Percentiles rank a stretch among this genome's conserved stretches.
These are phyloP conservation scores for Maudiozyma saulgeensis DNA, from an alignment of 805 yeast species.

Conservation along the genomic window DNA sequence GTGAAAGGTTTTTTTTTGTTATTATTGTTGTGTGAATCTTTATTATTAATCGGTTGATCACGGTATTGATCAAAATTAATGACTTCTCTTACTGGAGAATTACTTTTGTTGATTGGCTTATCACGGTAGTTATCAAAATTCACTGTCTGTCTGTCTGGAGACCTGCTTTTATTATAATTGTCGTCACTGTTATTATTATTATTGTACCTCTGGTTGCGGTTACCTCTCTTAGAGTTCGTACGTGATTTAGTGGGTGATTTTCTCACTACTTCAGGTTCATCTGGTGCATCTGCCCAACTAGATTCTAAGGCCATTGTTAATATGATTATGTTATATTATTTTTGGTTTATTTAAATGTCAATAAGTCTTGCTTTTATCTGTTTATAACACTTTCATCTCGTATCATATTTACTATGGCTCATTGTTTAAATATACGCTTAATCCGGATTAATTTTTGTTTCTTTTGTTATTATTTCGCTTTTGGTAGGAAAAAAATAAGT, in stretches of 20 bases:
- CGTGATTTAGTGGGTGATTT: neutral
- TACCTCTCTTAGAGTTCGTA: neutral
- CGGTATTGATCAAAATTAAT: neutral
- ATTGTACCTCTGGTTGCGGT: neutral
- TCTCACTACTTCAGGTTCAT: neutral
- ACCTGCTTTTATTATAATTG: neutral
- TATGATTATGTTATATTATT: neutral
- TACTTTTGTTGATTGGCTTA: neutral
- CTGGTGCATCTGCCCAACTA: conserved; percentile 23
- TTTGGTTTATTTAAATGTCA: neutral
- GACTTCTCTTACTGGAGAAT: neutral
- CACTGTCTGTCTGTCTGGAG: neutral
- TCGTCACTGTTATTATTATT: neutral
- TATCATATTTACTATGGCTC: too few species aligned
- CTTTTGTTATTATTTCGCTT: too few species aligned
- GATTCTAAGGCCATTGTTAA: conserved; percentile 20
- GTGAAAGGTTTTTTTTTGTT: neutral
- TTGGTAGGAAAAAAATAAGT: too few species aligned
- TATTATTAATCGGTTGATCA: neutral
- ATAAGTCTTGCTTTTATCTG: neutral
- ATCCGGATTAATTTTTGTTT: too few species aligned
- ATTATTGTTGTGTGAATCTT: neutral
- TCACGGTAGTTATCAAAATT: neutral
- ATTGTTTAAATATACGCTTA: too few species aligned
- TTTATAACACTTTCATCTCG: too few species aligned